These are phyloP conservation scores for Agaricales sp. DNA, from an alignment of 1,284 basidiomycete species.

Conservation along the genomic window DNA sequence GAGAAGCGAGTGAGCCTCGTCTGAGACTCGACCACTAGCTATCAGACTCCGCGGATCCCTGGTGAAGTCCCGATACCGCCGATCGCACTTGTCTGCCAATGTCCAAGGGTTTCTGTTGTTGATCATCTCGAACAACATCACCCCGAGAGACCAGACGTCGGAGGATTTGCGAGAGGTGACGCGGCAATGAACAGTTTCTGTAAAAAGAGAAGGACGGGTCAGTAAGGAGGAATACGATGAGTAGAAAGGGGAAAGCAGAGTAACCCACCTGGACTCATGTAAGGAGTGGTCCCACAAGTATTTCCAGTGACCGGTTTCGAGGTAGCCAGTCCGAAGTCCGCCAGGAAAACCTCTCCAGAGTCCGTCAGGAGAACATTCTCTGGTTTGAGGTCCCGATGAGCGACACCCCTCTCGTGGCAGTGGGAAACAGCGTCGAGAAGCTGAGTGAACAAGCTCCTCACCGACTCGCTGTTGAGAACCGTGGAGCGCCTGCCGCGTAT, in stretches of 20 bases:
- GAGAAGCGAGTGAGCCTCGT: conserved; percentile 28
- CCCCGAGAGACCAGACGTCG: conserved; percentile 74
- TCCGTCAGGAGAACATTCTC: conserved; percentile 54
- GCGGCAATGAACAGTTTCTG: conserved; percentile 35
- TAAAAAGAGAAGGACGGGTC: not conserved
- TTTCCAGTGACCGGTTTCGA: conserved; percentile 42
- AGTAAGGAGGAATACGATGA: not conserved
- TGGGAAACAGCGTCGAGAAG: conserved; percentile 55
- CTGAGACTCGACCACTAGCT: conserved; percentile 43
- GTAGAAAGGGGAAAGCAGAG: not conserved
- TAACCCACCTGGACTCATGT: conserved; percentile 48
- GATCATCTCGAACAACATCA: conserved; percentile 60
- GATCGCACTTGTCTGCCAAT: conserved; percentile 45
- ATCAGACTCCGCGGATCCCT: conserved; percentile 43
- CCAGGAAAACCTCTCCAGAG: conserved; percentile 34
- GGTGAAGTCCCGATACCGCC: conserved; percentile 47
- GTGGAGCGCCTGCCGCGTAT: conserved; percentile 22
- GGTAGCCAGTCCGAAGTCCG: conserved; percentile 67
- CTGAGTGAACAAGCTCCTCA: conserved; percentile 42
- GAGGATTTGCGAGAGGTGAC: conserved; percentile 43
- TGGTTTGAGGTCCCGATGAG: conserved; percentile 66
- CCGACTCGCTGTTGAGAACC: not conserved
- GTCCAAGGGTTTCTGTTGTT: conserved; percentile 69
- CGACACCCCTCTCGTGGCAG: conserved; percentile 47
- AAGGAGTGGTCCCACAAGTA: conserved; percentile 54